Conservation (phyloP, 495 filamentous ascomycete genomes). For the Neurospora terricola region DNA sequence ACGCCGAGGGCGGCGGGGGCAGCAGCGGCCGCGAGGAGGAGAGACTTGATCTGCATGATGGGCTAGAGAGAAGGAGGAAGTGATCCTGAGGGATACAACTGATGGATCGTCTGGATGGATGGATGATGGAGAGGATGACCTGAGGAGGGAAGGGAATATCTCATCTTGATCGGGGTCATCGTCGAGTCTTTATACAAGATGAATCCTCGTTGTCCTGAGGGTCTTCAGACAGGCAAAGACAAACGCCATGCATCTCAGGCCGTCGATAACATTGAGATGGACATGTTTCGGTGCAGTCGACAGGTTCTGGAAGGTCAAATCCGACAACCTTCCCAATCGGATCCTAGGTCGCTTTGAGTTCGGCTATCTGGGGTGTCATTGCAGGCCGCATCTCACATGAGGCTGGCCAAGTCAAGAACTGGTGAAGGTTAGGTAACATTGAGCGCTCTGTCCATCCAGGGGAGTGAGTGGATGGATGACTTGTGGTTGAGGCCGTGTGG, state of each 20-base stretch:
- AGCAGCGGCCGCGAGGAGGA: conserved; percentile 20
- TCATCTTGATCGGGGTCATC: background rate
- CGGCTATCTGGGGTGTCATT: background rate
- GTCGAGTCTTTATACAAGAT: background rate
- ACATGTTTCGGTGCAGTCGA: background rate
- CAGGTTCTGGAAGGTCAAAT: conserved; percentile 11
- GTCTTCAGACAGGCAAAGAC: background rate
- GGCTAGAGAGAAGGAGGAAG: background rate
- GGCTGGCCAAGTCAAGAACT: background rate
- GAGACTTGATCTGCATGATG: conserved; percentile 30
- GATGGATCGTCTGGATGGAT: background rate
- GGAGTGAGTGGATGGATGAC: background rate
- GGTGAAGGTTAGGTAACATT: background rate
- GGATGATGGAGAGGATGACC: background rate
- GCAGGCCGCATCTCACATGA: background rate
- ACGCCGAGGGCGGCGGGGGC: conserved; percentile 22
- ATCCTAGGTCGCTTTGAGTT: background rate
- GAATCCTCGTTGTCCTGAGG: background rate
- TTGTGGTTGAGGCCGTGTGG: background rate
- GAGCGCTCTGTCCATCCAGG: background rate
- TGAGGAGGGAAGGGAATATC: background rate
- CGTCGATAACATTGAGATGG: background rate
- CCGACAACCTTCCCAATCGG: conserved; percentile 18
- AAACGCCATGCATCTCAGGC: background rate
- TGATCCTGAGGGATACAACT: background rate